Base-by-base conservation (phyloP, 2,329 filamentous ascomycete species). In the Diaporthe ampelina region DNA sequence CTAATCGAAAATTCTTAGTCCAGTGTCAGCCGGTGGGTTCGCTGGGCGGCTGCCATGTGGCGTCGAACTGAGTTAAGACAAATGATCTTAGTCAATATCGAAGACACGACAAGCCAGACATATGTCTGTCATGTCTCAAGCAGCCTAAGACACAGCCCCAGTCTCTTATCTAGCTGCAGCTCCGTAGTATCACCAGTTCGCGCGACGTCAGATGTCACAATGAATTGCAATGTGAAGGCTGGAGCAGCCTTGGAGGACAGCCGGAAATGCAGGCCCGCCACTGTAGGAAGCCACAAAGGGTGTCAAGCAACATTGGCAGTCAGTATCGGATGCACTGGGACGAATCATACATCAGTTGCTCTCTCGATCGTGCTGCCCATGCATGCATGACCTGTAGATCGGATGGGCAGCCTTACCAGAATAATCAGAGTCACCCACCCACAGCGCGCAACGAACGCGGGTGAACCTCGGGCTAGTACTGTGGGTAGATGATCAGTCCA, bases 71-170 rank as follows among this genome's bases (percentile, higher is more conserved):
- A 48, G 56, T 57, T 73, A 21, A 69, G 73, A 57, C 73, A 73
- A 10, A 67, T 58, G 74, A 67, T 71, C 72, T 75, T 48, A 71
- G 67, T 74, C 74, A 73, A 70, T 54, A 75, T 71, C 58, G 54
- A 67, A 71, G 74, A 68, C 74, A 73, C 37, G 72, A 68, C 63
- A 68, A 68, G 52, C 58, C 40, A 70, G 50, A 35, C 71, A 57
- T 48, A 45, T 74, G 67, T 57, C 43, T 67, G 61, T 67, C 70
- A 69, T 69, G 71, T 69, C 59, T 56, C 59, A 29, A 73, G 57
- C 61, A 35, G 21, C 50, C 50, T 45, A 35, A 40, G 63, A 40
- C 48, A 40, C 61, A 69, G 50, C 37, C 24, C 37, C 43, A 6
- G 45, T 54, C 57, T 63, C 32, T 59, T 52, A n/a, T 45, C 70